These are phyloP conservation scores for Pelargonium citronellum DNA, from an alignment of 441 rosid genomes.

Conservation along the genomic window DNA sequence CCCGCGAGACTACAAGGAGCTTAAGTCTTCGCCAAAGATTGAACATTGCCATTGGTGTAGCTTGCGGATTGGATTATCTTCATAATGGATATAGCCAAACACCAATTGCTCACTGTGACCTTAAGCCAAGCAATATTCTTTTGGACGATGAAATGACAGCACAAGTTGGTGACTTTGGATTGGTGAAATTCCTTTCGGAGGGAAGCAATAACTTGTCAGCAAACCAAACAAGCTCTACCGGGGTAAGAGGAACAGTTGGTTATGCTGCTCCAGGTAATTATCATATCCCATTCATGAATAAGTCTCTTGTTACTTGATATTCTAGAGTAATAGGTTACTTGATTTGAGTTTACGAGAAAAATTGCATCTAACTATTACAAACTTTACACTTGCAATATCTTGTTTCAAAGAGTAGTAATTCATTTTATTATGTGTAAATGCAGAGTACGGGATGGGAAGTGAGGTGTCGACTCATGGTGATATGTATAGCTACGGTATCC, in stretches of 20 bases:
- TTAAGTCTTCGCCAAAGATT: neutral
- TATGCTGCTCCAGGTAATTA: conserved; percentile 16
- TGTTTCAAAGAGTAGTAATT: neutral
- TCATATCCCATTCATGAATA: neutral
- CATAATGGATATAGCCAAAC: conserved; percentile 4
- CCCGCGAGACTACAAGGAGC: neutral
- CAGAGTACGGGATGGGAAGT: conserved; percentile 13
- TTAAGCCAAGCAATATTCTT: conserved; percentile 13
- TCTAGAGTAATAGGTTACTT: neutral
- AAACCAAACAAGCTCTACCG: neutral
- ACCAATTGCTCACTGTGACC: neutral
- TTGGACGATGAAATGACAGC: conserved; percentile 6
- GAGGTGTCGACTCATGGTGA: neutral
- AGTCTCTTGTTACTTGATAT: neutral
- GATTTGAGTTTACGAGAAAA: too few relatives aligned
- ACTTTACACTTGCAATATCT: too few relatives aligned
- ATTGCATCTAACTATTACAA: too few relatives aligned
- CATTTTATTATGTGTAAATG: too few relatives aligned
- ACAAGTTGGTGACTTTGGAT: conserved; percentile 10
- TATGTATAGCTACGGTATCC: conserved; percentile 6
- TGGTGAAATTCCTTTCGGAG: neutral
- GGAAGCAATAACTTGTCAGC: accelerated
- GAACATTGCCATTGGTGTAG: neutral
- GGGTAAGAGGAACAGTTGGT: neutral
- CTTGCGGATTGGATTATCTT: neutral